Evolutionary conservation across 176 grass and related monocot species (phyloP).

Genomic region (Eleusine indica): DNA sequence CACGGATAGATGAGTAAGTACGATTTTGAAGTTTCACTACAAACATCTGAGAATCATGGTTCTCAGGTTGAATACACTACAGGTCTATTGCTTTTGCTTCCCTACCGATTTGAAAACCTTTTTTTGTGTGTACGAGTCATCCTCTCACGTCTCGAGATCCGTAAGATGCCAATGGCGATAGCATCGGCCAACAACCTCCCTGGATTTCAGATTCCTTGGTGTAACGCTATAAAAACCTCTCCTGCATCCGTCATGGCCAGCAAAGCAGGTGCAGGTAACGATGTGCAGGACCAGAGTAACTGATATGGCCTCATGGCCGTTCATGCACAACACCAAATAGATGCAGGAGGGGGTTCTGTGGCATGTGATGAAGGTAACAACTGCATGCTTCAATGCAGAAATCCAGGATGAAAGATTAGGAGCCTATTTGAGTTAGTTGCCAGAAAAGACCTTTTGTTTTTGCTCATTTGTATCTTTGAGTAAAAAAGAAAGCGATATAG

Average conservation of each 20-base stretch:
- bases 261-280: constrained; percentile 6
- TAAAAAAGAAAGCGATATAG: neutral
- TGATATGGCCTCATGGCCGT: constrained; percentile 1
- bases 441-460: neutral
- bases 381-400: constrained; percentile 38
- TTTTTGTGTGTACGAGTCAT: neutral
- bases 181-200: constrained; percentile 20
- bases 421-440: neutral
- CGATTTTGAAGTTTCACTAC: neutral
- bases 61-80: neutral
- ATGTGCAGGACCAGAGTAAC: too few species aligned
- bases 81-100: constrained; percentile 1
- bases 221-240: neutral
- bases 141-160: neutral
- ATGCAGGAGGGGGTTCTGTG: neutral
- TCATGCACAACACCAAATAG: neutral
- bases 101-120: constrained; percentile 31
- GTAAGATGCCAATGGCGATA: neutral
- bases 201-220: constrained; percentile 10
- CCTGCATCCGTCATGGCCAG: constrained; percentile 2
- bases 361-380: constrained; percentile 35
- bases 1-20: too few species aligned
- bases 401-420: neutral
- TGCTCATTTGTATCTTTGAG: neutral
- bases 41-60: neutral